Evolutionary conservation across 192 early-diverging fungal genomes (phyloP).

Genomic region (Coemansia sp.): DNA sequence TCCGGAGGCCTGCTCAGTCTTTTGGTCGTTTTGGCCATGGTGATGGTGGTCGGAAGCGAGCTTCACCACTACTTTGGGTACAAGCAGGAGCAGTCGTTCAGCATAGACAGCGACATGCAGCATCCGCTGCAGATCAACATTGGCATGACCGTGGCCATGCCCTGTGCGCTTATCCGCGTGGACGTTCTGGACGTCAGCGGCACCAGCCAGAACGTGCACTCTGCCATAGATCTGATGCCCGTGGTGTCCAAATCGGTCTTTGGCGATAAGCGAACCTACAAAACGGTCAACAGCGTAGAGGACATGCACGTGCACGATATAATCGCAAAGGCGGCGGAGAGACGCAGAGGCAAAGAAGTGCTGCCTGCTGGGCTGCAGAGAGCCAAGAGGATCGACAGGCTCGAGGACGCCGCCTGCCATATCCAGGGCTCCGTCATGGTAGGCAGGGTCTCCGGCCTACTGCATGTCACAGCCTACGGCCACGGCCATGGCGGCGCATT

Average conservation of each 20-base stretch:
- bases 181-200: slow-evolving; percentile 48
- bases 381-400: background rate
- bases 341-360: slow-evolving; percentile 1
- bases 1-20: slow-evolving; percentile 76
- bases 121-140: slow-evolving; percentile 76
- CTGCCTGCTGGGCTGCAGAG: background rate
- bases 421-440: slow-evolving; percentile 69
- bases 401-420: slow-evolving; percentile 64
- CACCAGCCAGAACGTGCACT: slow-evolving; percentile 14
- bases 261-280: background rate
- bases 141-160: slow-evolving; percentile 85
- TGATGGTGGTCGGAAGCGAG: slow-evolving; percentile 68
- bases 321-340: slow-evolving; percentile 20
- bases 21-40: slow-evolving; percentile 62
- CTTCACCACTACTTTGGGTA: slow-evolving; percentile 61
- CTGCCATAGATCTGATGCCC: slow-evolving; percentile 8
- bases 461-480: slow-evolving; percentile 87
- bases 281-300: background rate
- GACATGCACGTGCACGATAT: slow-evolving; percentile 40
- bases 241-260: background rate
- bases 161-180: slow-evolving; percentile 57
- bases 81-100: slow-evolving; percentile 71
- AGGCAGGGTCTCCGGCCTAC: slow-evolving; percentile 81
- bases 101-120: slow-evolving; percentile 68
- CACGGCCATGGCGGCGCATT: slow-evolving; percentile 80